Base-by-base conservation (phyloP, 2,329 filamentous ascomycete genomes). In the Onygenales sp. region DNA sequence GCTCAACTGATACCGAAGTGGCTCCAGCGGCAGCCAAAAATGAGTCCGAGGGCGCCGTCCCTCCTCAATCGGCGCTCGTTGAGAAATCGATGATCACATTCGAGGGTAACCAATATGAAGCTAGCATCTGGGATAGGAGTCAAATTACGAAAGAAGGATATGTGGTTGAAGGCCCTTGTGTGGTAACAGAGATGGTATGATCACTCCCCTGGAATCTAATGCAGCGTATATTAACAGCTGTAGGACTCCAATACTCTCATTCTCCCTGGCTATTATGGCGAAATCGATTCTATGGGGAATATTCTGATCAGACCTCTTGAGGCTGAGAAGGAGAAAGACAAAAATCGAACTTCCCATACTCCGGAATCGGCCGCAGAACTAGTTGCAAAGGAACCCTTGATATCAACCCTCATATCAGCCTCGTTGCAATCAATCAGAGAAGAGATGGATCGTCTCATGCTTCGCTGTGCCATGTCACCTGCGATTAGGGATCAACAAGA, bases 401-500 rank as follows among this genome's bases (percentile, higher is more conserved):
- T 77, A 37, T 67, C 74, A 0, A 75, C 74, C 0, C 62, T 77
- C 2, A 70, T 77, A 3, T 68, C 71, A 1, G 71, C 72, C 6
- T 70, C 74, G 0, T 65, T 77, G 8, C 71, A 69, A 7, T 76
- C 74, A 0, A 75, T 63, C 13, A 67, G 75, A 37, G 67, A 70
- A 32, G 75, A 78, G 55, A 78, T 78, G 75, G 75, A 77, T 53
- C 74, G 71, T 0, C 64, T 77, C 34, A 76, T 77, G 69, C 67
- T 77, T n/a, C 69, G 75, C 7, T 75, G 73, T 51, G 72, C 74
- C 42, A 77, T 78, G 74, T 76, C 73, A 2, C 75, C 75, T 0
- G 74, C 73, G 0, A 77, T 77, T 42, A 67, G 75, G 14, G 75
- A 77, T 49, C 74, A 77, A 48, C 75, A 77, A 55, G 75, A 78